These are phyloP conservation scores for Cyberlindnera misumaiensis DNA, from an alignment of 805 yeast genomes.

Conservation along the genomic window DNA sequence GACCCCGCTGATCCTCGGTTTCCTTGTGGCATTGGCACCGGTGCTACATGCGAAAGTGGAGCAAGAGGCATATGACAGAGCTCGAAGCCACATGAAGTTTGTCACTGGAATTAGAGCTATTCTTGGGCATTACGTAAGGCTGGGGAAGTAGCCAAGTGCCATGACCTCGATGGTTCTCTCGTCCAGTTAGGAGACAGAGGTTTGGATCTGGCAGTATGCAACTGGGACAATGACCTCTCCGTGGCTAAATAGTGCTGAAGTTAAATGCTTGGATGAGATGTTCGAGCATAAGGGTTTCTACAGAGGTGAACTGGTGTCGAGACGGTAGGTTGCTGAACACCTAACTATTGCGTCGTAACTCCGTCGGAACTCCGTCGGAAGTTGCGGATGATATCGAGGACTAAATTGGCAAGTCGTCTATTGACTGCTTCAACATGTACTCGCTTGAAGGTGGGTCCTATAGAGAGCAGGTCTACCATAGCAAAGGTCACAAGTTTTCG, in stretches of 20 bases:
- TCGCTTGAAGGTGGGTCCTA: conserved; percentile 28
- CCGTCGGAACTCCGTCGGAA: conserved; percentile 30
- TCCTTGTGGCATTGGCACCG: conserved; percentile 21
- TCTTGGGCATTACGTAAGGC: conserved; percentile 33
- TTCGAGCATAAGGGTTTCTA: conserved; percentile 22
- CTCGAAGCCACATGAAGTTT: conserved; percentile 33
- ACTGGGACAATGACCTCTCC: conserved; percentile 34
- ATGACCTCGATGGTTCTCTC: conserved; percentile 35
- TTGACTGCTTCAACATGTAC: conserved; percentile 38
- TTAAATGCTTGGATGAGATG: conserved; percentile 26
- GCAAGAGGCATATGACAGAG: conserved; percentile 29
- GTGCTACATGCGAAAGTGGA: conserved; percentile 27
- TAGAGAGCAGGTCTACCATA: conserved; percentile 28
- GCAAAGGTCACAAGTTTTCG: conserved; percentile 17
- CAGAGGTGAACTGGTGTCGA: conserved; percentile 23
- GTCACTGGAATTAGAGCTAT: conserved; percentile 31
- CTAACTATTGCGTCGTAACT: conserved; percentile 19
- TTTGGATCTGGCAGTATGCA: conserved; percentile 34
- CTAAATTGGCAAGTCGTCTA: conserved; percentile 33
- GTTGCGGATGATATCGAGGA: conserved; percentile 37
- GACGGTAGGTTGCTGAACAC: conserved; percentile 24
- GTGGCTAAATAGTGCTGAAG: conserved; percentile 28
- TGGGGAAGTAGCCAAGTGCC: conserved; percentile 27
- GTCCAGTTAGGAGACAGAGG: conserved; percentile 43
- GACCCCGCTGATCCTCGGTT: conserved; percentile 19